Percentiles rank a stretch among this genome's conserved stretches.
phyloP scores from a whole-genome alignment of 2,329 filamentous ascomycete genomes.

The Colletotrichum liaoningense region DNA sequence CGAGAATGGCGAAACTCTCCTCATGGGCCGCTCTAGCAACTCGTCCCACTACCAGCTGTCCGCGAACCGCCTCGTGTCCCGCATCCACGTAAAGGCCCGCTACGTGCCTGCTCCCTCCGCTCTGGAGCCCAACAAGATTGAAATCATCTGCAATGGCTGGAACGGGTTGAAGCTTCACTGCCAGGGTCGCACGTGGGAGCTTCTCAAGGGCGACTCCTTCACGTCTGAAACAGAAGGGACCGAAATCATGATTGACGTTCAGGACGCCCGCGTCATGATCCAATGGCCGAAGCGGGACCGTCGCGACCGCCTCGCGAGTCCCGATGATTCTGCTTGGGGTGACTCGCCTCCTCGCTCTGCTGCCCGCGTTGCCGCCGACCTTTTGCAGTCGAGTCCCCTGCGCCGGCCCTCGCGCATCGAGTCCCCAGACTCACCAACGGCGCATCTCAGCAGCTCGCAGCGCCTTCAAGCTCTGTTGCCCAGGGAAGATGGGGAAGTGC shows the following conservation, averaged over 20 bases:
- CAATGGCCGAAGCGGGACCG: slow-evolving; percentile 80
- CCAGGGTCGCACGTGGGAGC: slow-evolving; percentile 85
- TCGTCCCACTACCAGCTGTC: slow-evolving; percentile 97
- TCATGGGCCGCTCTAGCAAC: slow-evolving; percentile 94
- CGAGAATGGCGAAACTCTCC: slow-evolving; percentile 81
- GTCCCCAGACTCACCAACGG: slow-evolving; percentile 77
- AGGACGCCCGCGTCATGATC: slow-evolving; percentile 89
- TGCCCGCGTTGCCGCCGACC: slow-evolving; percentile 43
- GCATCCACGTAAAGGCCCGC: slow-evolving; percentile 89
- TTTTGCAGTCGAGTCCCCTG: slow-evolving; percentile 72
- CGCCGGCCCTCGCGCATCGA: slow-evolving; percentile 68
- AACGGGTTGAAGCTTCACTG: slow-evolving; percentile 95
- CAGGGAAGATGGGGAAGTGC: slow-evolving; percentile 36
- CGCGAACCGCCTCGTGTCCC: slow-evolving; percentile 90
- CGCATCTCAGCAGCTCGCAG: slow-evolving; percentile 55
- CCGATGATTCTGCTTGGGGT: slow-evolving; percentile 80
- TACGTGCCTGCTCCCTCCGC: slow-evolving; percentile 78
- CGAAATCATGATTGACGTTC: slow-evolving; percentile 95
- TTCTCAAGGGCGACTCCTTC: slow-evolving; percentile 90
- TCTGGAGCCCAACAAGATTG: slow-evolving; percentile 80
- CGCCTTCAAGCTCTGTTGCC: slow-evolving; percentile 58
- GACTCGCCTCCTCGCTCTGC: slow-evolving; percentile 61
- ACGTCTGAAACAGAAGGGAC: slow-evolving; percentile 87
- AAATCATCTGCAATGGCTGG: slow-evolving; percentile 94
- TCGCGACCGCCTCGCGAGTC: slow-evolving; percentile 59